Evolutionary conservation across 2,329 filamentous ascomycete genomes (phyloP), one percentile per base, ranked within the genome.

Genomic region (Myriosclerotinia duriaeana): DNA sequence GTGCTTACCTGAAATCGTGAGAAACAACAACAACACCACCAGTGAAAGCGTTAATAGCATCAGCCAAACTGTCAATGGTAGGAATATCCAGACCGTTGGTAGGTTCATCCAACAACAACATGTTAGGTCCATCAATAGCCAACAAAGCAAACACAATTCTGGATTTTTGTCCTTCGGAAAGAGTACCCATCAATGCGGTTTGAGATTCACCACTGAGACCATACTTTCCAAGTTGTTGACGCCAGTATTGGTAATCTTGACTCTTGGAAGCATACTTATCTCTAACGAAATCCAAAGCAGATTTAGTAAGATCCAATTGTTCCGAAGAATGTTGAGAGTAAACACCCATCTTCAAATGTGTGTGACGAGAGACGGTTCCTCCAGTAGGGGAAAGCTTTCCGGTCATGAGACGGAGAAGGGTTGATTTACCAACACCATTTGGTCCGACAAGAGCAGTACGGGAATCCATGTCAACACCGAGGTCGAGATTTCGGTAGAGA

Each of bases 401-500:
- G 17, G 94, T 98, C 92, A 99, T 98, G 73, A 99, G 88, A 73
- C 92, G 90, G 71, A 99, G 89, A 67, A 98, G 86, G 17, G 95
- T 98, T 34, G 95, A 98, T 84, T 99, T 99, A 79, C 95, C 95
- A 68, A 98, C 95, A 93, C 95, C 95, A 81, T 98, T 98, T 78
- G 95, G 95, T 68, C 95, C 95, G 77, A 99, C 95, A 69, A 99
- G 89, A 58, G 94, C 94, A 56, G 93, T 96, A 82, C 95, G 89
- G 70, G 93, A 97, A 83, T 99, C 95, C 95, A 99, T 99, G 81
- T 99, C 96, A 75, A 99, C 95, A 87, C 95, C 95, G 71, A 99
- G 91, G 78, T 99, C 95, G 53, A 99, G 87, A 82, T 97, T 87
- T 80, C 94, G 92, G 84, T 99, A 99, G 65, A 99, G 84, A 78